These are phyloP conservation scores for Histomonas meleagridis DNA, from an alignment of 208 protist genomes.

Conservation along the genomic window DNA sequence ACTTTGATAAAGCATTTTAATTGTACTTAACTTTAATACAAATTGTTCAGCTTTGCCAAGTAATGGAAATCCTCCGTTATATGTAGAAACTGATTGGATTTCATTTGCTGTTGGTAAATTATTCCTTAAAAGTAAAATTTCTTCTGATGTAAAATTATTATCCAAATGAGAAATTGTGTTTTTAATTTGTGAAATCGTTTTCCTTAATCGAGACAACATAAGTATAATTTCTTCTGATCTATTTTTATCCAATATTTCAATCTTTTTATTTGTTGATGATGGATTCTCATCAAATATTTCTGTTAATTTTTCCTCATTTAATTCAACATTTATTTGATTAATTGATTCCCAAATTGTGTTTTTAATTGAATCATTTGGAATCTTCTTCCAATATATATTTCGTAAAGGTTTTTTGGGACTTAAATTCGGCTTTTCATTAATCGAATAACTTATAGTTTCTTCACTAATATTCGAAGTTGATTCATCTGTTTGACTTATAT, in stretches of 20 bases:
- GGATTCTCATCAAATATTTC: background rate
- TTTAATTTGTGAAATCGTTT: background rate
- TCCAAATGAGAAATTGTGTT: background rate
- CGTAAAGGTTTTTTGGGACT: background rate
- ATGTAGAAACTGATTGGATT: background rate
- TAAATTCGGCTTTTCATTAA: background rate
- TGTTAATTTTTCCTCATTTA: background rate
- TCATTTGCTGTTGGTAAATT: conserved; percentile 15
- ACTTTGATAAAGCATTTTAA: background rate
- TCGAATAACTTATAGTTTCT: no score
- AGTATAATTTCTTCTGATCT: background rate
- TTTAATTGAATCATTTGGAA: background rate
- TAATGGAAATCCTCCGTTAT: background rate
- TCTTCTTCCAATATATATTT: background rate
- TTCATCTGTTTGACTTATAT: no score
- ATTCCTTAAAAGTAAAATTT: background rate
- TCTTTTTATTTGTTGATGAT: background rate
- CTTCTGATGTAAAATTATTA: background rate
- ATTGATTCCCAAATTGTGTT: background rate
- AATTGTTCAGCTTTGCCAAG: background rate
- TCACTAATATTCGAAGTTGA: no score
- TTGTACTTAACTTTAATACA: background rate
- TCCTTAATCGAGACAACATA: background rate
- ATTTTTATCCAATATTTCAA: background rate
- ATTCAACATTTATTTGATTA: background rate